phyloP scores from a whole-genome alignment of 2,329 filamentous ascomycete genomes.

The Capronia americana region DNA sequence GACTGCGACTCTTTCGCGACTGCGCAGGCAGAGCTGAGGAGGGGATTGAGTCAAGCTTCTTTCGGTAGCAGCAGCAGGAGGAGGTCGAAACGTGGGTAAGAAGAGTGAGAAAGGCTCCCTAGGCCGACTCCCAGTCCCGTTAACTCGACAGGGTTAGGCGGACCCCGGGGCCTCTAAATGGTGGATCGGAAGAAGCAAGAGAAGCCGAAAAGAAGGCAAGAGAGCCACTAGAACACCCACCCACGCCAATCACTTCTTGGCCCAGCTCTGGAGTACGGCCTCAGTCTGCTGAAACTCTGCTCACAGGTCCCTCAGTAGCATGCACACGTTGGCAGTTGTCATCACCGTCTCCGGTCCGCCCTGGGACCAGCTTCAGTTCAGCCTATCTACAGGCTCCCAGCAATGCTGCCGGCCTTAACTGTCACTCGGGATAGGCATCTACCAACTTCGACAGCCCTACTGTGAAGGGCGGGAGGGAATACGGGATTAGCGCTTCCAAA shows the following conservation, averaged over 20 bases:
- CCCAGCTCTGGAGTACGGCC: background rate
- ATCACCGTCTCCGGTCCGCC: background rate
- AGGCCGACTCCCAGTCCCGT: constrained; percentile 4
- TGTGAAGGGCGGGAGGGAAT: constrained; percentile 3
- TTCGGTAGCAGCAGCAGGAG: constrained; percentile 1
- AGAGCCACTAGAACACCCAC: constrained; percentile 10
- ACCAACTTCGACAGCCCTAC: background rate
- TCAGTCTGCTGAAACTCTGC: constrained; percentile 1
- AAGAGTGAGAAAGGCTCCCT: constrained; percentile 11
- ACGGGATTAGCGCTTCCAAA: constrained; percentile 17
- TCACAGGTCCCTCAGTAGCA: background rate
- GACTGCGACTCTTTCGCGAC: constrained; percentile 1
- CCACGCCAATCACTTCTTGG: constrained; percentile 17
- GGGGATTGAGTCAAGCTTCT: constrained; percentile 11
- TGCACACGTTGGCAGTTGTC: background rate
- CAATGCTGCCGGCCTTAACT: background rate
- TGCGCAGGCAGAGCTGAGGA: constrained; percentile 13
- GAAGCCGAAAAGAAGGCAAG: constrained; percentile 20
- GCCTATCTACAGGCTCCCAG: constrained; percentile 5
- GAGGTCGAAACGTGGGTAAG: background rate
- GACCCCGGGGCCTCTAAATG: background rate
- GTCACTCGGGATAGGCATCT: background rate
- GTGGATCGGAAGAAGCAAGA: constrained; percentile 26
- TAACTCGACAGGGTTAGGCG: constrained; percentile 6
- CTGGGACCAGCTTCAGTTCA: background rate